A percentile compares a stretch with the other conserved stretches of the same genome.
Evolutionary conservation across 1,284 basidiomycete species (phyloP).

Genomic region (Anthracocystis setariae): DNA sequence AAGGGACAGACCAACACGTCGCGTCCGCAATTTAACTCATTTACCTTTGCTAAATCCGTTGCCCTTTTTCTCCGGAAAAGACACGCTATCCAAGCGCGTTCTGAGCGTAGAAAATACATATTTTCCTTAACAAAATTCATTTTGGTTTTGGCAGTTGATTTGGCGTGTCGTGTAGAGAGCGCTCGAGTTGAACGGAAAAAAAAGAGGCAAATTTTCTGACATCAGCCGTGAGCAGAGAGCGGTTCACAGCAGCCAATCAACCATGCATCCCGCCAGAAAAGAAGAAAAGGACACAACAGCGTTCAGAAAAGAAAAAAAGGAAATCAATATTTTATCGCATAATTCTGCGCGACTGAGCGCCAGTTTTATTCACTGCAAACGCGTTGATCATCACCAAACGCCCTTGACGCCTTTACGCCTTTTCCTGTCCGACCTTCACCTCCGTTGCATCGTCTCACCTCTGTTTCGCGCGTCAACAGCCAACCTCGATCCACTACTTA

Average conservation of each 20-base stretch:
- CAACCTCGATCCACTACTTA: slow-evolving; percentile 23
- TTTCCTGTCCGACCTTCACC: slow-evolving; percentile 19
- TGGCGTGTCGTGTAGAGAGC: slow-evolving; percentile 47
- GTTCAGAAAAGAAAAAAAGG: too few relatives aligned
- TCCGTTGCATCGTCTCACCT: background rate
- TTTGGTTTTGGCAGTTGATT: background rate
- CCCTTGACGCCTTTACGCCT: slow-evolving; percentile 37
- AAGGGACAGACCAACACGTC: slow-evolving; percentile 3
- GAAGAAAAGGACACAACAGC: too few relatives aligned
- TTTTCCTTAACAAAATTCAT: background rate
- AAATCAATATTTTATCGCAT: too few relatives aligned
- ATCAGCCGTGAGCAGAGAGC: slow-evolving; percentile 16
- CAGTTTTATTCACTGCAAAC: slow-evolving; percentile 8
- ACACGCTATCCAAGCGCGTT: background rate
- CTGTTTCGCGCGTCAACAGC: slow-evolving; percentile 14
- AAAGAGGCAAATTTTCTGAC: slow-evolving; percentile 8
- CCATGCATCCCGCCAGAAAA: background rate
- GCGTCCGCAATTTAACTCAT: slow-evolving; percentile 1
- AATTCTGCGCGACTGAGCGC: background rate
- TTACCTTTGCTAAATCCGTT: background rate
- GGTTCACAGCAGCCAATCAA: background rate
- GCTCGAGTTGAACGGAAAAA: background rate
- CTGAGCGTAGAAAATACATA: slow-evolving; percentile 8
- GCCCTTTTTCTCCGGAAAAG: background rate
- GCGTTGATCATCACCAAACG: slow-evolving; percentile 39